These are phyloP conservation scores for Talaromyces wortmannii DNA, from an alignment of 495 filamentous ascomycete species.

Conservation along the genomic window DNA sequence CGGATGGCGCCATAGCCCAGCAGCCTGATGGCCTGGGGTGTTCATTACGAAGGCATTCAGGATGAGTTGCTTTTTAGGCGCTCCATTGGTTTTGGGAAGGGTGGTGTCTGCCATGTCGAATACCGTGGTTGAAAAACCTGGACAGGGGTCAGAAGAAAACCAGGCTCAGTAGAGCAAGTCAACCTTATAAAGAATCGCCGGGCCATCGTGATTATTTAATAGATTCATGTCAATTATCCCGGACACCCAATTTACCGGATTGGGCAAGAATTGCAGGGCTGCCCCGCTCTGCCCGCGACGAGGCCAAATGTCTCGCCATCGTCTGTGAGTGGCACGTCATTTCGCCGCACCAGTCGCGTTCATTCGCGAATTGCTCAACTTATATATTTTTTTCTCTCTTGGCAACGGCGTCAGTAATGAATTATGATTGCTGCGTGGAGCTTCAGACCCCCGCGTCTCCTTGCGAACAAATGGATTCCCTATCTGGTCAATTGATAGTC, in stretches of 20 bases:
- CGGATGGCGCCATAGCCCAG: conserved; percentile 50
- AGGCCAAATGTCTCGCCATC: conserved; percentile 5
- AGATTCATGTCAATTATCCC: background rate
- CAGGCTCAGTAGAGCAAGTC: no score
- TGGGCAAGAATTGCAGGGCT: background rate
- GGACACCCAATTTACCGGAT: background rate
- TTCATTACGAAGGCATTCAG: conserved; percentile 53
- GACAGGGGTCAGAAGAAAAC: no score
- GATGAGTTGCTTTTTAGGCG: conserved; percentile 44
- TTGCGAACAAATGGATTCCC: no score
- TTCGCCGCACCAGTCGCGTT: background rate
- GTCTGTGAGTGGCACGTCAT: conserved; percentile 11
- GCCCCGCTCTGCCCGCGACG: no score
- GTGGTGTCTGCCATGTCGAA: conserved; percentile 2
- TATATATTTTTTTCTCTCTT: no score
- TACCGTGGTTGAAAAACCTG: no score
- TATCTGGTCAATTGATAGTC: no score
- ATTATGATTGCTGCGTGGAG: no score
- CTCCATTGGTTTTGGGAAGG: background rate
- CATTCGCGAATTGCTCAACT: no score
- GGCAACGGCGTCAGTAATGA: no score
- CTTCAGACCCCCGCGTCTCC: no score
- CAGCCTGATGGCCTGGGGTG: conserved; percentile 48
- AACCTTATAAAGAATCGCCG: background rate
- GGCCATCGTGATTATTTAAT: background rate